Evolutionary conservation across 2,329 filamentous ascomycete genomes (phyloP).

Genomic region (Zymoseptoria brevis): DNA sequence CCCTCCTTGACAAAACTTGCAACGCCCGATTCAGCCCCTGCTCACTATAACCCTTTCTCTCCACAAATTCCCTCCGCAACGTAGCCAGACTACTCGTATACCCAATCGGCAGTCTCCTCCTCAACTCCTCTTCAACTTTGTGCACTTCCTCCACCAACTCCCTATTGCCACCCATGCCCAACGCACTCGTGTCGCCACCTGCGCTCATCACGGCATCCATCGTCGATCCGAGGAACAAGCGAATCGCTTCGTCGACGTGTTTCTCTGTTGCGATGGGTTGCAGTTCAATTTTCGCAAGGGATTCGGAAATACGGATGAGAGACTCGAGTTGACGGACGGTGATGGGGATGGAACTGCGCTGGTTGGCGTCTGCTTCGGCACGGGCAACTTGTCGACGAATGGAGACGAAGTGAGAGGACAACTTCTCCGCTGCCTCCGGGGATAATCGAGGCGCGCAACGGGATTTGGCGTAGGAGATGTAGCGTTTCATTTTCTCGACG

Average conservation of each 20-base stretch:
- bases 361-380: conserved; percentile 80
- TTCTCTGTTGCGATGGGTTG: conserved; percentile 78
- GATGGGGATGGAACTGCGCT: conserved; percentile 89
- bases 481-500: conserved; percentile 94
- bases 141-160: conserved; percentile 85
- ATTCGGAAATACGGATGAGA: conserved; percentile 94
- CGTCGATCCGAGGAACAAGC: conserved; percentile 88
- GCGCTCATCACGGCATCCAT: conserved; percentile 75
- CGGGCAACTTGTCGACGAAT: conserved; percentile 92
- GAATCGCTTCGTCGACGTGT: conserved; percentile 95
- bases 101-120: conserved; percentile 79
- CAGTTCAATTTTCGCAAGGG: conserved; percentile 82
- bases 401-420: conserved; percentile 93
- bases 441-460: conserved; percentile 89
- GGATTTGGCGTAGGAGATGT: conserved; percentile 95
- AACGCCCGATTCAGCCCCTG: conserved; percentile 76
- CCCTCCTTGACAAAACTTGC: conserved; percentile 76
- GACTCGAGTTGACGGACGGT: conserved; percentile 95
- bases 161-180: conserved; percentile 65
- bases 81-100: conserved; percentile 90
- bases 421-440: conserved; percentile 84
- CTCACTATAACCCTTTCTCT: conserved; percentile 83
- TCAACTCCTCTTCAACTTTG: conserved; percentile 81
- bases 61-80: conserved; percentile 81
- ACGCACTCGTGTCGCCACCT: conserved; percentile 60